Conservation (phyloP, 371 early-diverging fungal genomes). For the Mucor saturninus region DNA sequence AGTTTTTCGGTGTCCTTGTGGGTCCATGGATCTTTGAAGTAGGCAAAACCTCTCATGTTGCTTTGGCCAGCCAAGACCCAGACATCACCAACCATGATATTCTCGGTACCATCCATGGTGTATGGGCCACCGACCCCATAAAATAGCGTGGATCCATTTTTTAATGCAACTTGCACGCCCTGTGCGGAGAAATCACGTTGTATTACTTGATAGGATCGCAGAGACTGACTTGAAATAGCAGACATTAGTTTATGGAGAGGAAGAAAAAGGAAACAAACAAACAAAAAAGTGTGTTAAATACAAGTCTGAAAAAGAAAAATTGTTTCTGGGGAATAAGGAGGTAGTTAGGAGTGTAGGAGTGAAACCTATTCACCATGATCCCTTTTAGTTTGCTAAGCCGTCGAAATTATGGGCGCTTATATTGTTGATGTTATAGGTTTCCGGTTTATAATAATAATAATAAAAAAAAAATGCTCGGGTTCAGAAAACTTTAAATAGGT, state of each 20-base stretch:
- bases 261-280: too few species aligned
- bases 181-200: constrained; percentile 34
- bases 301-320: too few species aligned
- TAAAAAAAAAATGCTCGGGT: too few species aligned
- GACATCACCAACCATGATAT: constrained; percentile 47
- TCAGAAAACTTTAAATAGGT: too few species aligned
- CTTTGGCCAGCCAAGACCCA: constrained; percentile 57
- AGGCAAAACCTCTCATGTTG: constrained; percentile 53
- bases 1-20: not conserved
- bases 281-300: too few species aligned
- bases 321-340: too few species aligned
- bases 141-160: constrained; percentile 7
- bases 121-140: constrained; percentile 43
- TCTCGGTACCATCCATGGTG: constrained; percentile 15
- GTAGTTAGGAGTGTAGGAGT: too few species aligned
- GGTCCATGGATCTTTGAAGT: constrained; percentile 15
- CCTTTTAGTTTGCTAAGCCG: too few species aligned
- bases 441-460: too few species aligned
- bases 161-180: constrained; percentile 18
- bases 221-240: not conserved
- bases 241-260: not conserved
- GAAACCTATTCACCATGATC: too few species aligned
- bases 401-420: too few species aligned
- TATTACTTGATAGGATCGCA: constrained; percentile 32
- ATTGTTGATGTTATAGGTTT: too few species aligned